Conservation (phyloP, 192 early-diverging fungal genomes). For the Coemansia sp. region DNA sequence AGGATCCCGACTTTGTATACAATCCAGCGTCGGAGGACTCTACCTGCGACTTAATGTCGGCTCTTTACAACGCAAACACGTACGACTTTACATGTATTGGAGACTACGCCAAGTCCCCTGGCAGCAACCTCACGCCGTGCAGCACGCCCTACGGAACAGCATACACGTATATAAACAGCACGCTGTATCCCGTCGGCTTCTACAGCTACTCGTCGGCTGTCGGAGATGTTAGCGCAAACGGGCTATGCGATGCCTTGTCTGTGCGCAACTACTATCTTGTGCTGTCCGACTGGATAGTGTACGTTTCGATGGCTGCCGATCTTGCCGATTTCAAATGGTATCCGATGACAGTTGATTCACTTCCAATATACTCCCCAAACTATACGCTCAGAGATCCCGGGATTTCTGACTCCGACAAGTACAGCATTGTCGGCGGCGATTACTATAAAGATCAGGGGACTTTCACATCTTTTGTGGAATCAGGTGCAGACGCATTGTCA, state of each 20-base stretch:
- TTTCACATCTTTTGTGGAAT: neutral
- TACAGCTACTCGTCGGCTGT: conserved; percentile 22
- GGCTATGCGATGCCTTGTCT: conserved; percentile 12
- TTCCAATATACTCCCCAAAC: neutral
- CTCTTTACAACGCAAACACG: conserved; percentile 19
- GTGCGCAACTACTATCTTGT: conserved; percentile 28
- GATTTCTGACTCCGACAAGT: neutral
- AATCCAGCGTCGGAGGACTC: neutral
- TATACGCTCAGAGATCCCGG: neutral
- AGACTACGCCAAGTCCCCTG: neutral
- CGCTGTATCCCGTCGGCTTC: conserved; percentile 21
- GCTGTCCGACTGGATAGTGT: conserved; percentile 25
- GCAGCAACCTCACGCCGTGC: neutral
- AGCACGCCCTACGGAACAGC: conserved; percentile 18
- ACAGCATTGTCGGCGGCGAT: conserved; percentile 1
- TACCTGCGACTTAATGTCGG: conserved; percentile 15
- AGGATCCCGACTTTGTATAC: neutral
- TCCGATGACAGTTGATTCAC: neutral
- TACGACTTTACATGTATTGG: conserved; percentile 17
- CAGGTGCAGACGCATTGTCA: neutral
- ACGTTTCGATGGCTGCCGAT: neutral
- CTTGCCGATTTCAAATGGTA: neutral
- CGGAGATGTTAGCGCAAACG: conserved; percentile 4
- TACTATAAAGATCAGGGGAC: conserved; percentile 4
- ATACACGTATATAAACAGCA: conserved; percentile 11